Evolutionary conservation across 2,329 filamentous ascomycete species (phyloP), one percentile per base, ranked within the genome.

Genomic region (Neonectria magnoliae): DNA sequence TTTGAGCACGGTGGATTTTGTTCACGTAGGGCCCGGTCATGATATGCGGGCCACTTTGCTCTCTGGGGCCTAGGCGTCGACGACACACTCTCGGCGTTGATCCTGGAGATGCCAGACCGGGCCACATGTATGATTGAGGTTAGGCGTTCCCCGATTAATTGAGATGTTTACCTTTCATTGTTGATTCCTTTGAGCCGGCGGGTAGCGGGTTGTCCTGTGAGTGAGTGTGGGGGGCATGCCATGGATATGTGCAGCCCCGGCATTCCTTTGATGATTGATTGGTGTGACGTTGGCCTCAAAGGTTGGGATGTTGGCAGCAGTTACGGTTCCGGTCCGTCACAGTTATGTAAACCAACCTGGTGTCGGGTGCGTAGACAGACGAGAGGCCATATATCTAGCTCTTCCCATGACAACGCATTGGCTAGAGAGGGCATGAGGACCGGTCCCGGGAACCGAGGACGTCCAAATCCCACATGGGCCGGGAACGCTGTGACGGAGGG

Each of bases 61-160:
- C 57, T 53, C 64, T 47, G 33, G 57, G 64, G 59, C 62, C 66
- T 56, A 64, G 54, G 47, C 64, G 57, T 61, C 66, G 68, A 60
- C 57, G 63, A 64, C 53, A 62, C 58, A 62, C 54, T 66, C 57
- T 71, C 62, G 59, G 72, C 58, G 62, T 60, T 56, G 61, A 62
- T 67, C 47, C 64, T 62, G 60, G 62, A 66, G 59, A 71, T 50
- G 65, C 69, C 55, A 68, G 71, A 50, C 69, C 66, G 71, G 72
- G 63, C 72, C 65, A 68, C 68, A 80, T 82, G 79, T 84, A 83
- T 81, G 80, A 81, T 79, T 78, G 81, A 78, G 76, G 79, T 76
- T 74, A 75, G 79, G 81, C 80, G 81, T 83, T 83, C 76, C 72
- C 77, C 79, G 74, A 81, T 77, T 83, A 83, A 83, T 83, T 77